A percentile compares a stretch with the other conserved stretches of the same genome.
phyloP scores from a whole-genome alignment of 2,329 filamentous ascomycete species.

The Penicillium sclerotiorum region DNA sequence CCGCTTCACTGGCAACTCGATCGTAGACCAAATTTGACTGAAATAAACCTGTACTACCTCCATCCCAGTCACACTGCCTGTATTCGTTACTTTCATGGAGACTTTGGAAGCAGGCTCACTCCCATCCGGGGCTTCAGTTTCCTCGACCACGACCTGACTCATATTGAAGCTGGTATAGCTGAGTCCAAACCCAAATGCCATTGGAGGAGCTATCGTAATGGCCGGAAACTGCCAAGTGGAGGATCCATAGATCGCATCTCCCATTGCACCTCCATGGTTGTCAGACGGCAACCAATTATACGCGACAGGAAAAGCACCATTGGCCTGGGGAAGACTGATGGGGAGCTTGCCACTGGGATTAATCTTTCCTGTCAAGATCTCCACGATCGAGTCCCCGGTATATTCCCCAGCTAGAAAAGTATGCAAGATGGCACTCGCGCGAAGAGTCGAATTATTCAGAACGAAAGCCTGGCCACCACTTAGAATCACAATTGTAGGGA shows the following conservation, averaged over 20 bases:
- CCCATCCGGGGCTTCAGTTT: neutral
- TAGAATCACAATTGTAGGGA: neutral
- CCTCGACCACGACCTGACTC: neutral
- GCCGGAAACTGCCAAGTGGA: neutral
- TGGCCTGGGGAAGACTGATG: conserved; percentile 2
- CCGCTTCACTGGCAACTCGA: neutral
- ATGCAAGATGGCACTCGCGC: conserved; percentile 3
- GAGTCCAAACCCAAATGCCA: conserved; percentile 4
- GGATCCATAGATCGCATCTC: neutral
- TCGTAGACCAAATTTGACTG: neutral
- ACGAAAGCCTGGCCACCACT: conserved; percentile 1
- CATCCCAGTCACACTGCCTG: neutral
- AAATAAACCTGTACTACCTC: conserved; percentile 5
- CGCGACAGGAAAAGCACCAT: conserved; percentile 1
- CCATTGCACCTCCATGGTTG: neutral
- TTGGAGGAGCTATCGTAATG: neutral
- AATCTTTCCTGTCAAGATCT: neutral
- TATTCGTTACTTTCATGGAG: neutral
- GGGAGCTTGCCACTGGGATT: conserved; percentile 3
- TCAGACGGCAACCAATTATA: conserved; percentile 5
- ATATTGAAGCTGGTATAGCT: conserved; percentile 1
- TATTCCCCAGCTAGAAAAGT: conserved; percentile 1
- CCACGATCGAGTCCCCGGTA: neutral
- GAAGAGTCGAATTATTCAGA: conserved; percentile 1
- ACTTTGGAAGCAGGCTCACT: neutral